Evolutionary conservation across 73 alveolate genomes (phyloP).

Genomic region (Tetrahymena thermophila): DNA sequence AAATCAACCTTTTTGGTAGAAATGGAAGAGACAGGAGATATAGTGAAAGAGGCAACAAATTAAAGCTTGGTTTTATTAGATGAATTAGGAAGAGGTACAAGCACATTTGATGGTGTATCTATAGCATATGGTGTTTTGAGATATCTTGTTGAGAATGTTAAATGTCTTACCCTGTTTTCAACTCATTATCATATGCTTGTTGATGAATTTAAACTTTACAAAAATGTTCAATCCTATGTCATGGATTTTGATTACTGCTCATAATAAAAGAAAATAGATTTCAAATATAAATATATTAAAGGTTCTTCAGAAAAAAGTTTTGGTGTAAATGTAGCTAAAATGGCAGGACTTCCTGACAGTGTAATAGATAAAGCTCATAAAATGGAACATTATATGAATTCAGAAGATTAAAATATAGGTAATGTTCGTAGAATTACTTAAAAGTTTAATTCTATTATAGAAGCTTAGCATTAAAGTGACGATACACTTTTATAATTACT

Average conservation of each 20-base stretch:
- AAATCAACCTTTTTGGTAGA: slow-evolving; percentile 83
- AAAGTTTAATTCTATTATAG: not conserved
- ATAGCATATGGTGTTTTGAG: slow-evolving; percentile 78
- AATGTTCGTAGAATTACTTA: slow-evolving; percentile 11
- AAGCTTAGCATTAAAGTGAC: not conserved
- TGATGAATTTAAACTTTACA: slow-evolving; percentile 66
- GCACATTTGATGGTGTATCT: slow-evolving; percentile 92
- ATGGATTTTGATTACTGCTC: slow-evolving; percentile 70
- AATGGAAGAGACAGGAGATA: slow-evolving; percentile 80
- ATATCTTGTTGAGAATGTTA: slow-evolving; percentile 58
- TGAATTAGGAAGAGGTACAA: slow-evolving; percentile 89
- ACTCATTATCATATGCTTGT: slow-evolving; percentile 94
- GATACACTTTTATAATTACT: not conserved
- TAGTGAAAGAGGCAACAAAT: slow-evolving; percentile 68
- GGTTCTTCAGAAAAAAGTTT: slow-evolving; percentile 87
- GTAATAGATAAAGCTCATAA: slow-evolving; percentile 45
- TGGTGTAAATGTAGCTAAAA: slow-evolving; percentile 71
- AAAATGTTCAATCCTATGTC: slow-evolving; percentile 56
- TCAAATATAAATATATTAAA: slow-evolving; percentile 74
- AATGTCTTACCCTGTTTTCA: slow-evolving; percentile 80
- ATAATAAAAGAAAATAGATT: slow-evolving; percentile 61
- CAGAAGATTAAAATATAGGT: slow-evolving; percentile 36
- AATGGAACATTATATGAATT: slow-evolving; percentile 21
- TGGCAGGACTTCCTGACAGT: slow-evolving; percentile 86
- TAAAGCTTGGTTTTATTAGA: slow-evolving; percentile 79